phyloP scores from a whole-genome alignment of 345 rosid genomes.

The Gossypium herbaceum region DNA sequence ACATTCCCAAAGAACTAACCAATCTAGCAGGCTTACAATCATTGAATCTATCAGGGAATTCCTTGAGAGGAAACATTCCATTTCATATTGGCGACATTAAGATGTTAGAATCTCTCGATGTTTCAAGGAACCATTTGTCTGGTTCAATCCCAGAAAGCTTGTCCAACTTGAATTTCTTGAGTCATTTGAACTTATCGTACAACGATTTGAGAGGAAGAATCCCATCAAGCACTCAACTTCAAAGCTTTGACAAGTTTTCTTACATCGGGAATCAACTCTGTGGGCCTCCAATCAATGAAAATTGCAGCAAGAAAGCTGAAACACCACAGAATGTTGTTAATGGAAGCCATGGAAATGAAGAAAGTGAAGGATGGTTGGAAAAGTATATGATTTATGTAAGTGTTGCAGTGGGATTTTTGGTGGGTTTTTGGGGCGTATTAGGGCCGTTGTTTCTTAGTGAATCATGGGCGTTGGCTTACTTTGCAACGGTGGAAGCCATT shows the following conservation, averaged over 20 bases:
- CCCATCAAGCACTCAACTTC: slow-evolving; percentile 23
- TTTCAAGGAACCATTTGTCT: slow-evolving; percentile 13
- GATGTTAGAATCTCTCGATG: slow-evolving; percentile 16
- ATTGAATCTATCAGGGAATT: slow-evolving; percentile 14
- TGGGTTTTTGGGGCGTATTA: slow-evolving; percentile 6
- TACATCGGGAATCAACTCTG: slow-evolving; percentile 20
- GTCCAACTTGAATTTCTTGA: slow-evolving; percentile 12
- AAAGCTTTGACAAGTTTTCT: slow-evolving; percentile 17
- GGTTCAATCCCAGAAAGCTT: slow-evolving; percentile 19
- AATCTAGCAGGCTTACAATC: slow-evolving; percentile 3
- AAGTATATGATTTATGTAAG: slow-evolving; percentile 11
- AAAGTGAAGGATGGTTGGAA: neutral
- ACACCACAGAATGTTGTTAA: neutral
- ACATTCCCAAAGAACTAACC: slow-evolving; percentile 11
- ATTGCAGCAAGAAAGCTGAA: neutral
- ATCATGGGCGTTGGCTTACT: slow-evolving; percentile 7
- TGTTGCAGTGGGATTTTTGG: slow-evolving; percentile 7
- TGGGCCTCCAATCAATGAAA: slow-evolving; percentile 17
- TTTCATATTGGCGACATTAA: slow-evolving; percentile 9
- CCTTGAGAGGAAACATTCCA: slow-evolving; percentile 5
- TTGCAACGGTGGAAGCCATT: neutral
- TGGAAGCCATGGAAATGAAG: neutral
- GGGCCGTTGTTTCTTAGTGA: neutral
- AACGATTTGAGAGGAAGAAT: slow-evolving; percentile 20
- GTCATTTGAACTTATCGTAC: slow-evolving; percentile 23